Evolutionary conservation across 2,329 filamentous ascomycete species (phyloP), one percentile per base, ranked within the genome.

Genomic region (Fusarium oligoseptatum): DNA sequence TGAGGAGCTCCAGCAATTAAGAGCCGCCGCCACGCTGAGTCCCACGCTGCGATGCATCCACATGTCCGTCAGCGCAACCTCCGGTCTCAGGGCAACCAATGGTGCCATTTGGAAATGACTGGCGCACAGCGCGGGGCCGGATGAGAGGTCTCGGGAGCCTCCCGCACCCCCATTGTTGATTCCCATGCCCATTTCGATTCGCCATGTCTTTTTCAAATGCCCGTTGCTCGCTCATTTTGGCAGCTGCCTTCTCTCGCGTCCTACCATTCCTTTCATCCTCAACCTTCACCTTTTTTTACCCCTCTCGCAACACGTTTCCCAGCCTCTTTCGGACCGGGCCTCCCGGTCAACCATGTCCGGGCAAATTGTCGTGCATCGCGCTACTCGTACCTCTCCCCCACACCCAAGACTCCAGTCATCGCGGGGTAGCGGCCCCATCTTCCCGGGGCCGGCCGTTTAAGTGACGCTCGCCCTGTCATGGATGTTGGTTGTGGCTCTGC

Each of bases 371-470:
- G 41, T 65, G 66, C 50, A 67, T 67, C 32, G 29, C 62, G 63
- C 72, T 75, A 75, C 66, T 62, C 20, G 39, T 60, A 43, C 48
- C 39, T 65, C 62, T 73, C 43, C 76, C 75, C 76, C 76, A 73
- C 75, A 75, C 41, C 61, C 61, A 60, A 52, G 48, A 58, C 41
- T 67, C 65, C 68, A 75, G 72, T 75, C 75, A 72, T 75, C 72
- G 74, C 74, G 76, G 76, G 74, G 77, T 78, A 76, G 67, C 71
- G 67, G 66, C 60, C 72, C 74, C 77, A 74, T 71, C 58, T 68
- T 74, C 69, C 60, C 75, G 61, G 70, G 68, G 56, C 70, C 63
- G 66, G 76, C 72, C 68, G 70, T 71, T 74, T 65, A 55, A 72
- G 76, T 73, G 70, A 78, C 65, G 73, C 65, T 70, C 67, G 67